phyloP scores from a whole-genome alignment of 352 stramenopile genomes.

The Pythium biforme region DNA sequence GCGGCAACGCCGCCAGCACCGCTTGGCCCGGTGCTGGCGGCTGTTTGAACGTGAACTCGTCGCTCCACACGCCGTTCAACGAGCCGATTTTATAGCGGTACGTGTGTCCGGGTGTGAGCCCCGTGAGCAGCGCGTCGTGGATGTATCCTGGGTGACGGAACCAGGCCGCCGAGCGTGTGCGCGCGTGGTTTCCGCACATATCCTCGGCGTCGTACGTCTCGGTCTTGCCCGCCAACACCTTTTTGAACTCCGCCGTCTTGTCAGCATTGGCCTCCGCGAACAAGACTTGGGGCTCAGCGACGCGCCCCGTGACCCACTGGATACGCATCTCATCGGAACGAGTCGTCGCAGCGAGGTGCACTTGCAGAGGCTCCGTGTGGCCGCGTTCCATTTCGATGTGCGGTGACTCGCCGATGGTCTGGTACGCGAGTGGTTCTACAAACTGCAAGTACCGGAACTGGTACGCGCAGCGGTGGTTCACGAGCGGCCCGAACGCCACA shows the following conservation, averaged over 20 bases:
- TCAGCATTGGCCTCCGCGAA: slow-evolving; percentile 16
- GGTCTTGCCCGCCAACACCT: not conserved
- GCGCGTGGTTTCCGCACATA: slow-evolving; percentile 15
- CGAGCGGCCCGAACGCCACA: slow-evolving; percentile 20
- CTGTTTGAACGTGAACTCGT: slow-evolving; percentile 18
- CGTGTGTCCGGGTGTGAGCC: slow-evolving; percentile 8
- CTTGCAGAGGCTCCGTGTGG: slow-evolving; percentile 26
- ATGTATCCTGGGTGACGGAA: slow-evolving; percentile 17
- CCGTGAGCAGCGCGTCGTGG: slow-evolving; percentile 14
- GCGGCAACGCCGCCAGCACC: slow-evolving; percentile 8
- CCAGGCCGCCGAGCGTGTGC: slow-evolving; percentile 3
- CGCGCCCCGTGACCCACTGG: slow-evolving; percentile 25
- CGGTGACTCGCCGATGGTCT: slow-evolving; percentile 15
- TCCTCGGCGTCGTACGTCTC: slow-evolving; percentile 19
- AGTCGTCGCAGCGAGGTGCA: slow-evolving; percentile 28
- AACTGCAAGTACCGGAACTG: slow-evolving; percentile 32
- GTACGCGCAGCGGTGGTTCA: slow-evolving; percentile 36
- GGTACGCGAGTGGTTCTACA: slow-evolving; percentile 7
- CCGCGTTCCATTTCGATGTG: slow-evolving; percentile 24
- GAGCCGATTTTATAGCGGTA: slow-evolving; percentile 16
- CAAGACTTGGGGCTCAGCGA: slow-evolving; percentile 4
- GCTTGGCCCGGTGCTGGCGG: slow-evolving; percentile 20
- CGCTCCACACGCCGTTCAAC: slow-evolving; percentile 2
- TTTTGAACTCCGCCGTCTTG: not conserved
- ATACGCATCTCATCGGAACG: slow-evolving; percentile 27